Evolutionary conservation across 257 asterid genomes (phyloP).

Genomic region (Apocynum venetum): DNA sequence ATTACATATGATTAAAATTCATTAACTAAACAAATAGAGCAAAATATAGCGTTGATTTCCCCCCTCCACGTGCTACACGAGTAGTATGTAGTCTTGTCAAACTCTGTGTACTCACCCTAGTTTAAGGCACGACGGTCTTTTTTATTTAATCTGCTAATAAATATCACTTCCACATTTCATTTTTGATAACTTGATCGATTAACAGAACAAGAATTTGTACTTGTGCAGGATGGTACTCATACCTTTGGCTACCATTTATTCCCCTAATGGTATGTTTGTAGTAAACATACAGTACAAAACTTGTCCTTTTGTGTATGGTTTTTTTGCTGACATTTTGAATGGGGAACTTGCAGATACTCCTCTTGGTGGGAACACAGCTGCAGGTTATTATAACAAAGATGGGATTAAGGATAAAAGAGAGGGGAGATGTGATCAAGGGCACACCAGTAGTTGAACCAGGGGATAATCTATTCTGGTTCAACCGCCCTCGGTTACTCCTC

Average conservation of each 20-base stretch:
- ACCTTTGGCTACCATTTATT: slow-evolving; percentile 81
- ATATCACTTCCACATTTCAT: too few relatives aligned
- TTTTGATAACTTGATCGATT: neutral
- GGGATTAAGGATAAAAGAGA: slow-evolving; percentile 75
- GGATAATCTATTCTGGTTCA: slow-evolving; percentile 88
- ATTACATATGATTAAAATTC: too few relatives aligned
- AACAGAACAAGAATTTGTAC: neutral
- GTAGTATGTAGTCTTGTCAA: too few relatives aligned
- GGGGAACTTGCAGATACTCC: slow-evolving; percentile 43
- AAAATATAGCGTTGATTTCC: too few relatives aligned
- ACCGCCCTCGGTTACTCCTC: slow-evolving; percentile 65
- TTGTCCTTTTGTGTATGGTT: neutral
- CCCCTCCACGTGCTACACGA: too few relatives aligned
- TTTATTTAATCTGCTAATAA: too few relatives aligned
- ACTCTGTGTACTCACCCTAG: too few relatives aligned
- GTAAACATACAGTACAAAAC: neutral
- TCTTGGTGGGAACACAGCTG: slow-evolving; percentile 75
- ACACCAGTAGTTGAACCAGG: slow-evolving; percentile 79
- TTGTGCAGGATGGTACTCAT: slow-evolving; percentile 76
- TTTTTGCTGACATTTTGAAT: neutral
- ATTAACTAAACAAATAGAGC: too few relatives aligned
- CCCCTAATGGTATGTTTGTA: slow-evolving; percentile 62
- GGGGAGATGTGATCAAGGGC: slow-evolving; percentile 71
- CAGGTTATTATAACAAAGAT: slow-evolving; percentile 87
- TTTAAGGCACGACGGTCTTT: too few relatives aligned